Percentiles rank a stretch among this genome's conserved stretches.
Conservation (phyloP, 2,329 filamentous ascomycete genomes). For the Fusarium beomiforme region DNA sequence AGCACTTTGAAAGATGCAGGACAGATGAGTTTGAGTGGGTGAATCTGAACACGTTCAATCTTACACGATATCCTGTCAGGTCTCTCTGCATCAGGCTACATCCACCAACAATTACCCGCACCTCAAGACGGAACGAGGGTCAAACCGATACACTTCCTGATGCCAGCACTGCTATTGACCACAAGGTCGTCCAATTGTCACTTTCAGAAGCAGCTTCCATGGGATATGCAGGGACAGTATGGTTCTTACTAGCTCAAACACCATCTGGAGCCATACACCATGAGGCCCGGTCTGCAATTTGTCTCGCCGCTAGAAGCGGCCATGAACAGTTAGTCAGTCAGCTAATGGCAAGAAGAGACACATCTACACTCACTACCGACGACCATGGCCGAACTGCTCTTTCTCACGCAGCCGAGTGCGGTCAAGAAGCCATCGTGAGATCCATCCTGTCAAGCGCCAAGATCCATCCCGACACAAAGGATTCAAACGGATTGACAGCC, state of each 20-base stretch:
- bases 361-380: neutral
- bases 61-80: neutral
- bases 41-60: neutral
- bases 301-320: neutral
- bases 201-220: neutral
- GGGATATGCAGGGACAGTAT: neutral
- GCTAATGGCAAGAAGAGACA: slow-evolving; percentile 9
- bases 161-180: accelerated
- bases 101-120: accelerated
- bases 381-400: neutral
- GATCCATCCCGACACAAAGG: neutral
- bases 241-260: neutral
- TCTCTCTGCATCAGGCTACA: neutral
- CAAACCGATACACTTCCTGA: accelerated
- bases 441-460: neutral
- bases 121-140: accelerated
- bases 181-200: accelerated
- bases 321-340: neutral
- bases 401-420: neutral
- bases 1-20: slow-evolving; percentile 15
- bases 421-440: neutral
- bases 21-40: neutral
- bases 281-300: neutral
- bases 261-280: accelerated
- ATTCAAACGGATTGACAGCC: accelerated